Conservation (phyloP, 176 grass and related monocot species). For the Dendrocalamus sinicus region DNA sequence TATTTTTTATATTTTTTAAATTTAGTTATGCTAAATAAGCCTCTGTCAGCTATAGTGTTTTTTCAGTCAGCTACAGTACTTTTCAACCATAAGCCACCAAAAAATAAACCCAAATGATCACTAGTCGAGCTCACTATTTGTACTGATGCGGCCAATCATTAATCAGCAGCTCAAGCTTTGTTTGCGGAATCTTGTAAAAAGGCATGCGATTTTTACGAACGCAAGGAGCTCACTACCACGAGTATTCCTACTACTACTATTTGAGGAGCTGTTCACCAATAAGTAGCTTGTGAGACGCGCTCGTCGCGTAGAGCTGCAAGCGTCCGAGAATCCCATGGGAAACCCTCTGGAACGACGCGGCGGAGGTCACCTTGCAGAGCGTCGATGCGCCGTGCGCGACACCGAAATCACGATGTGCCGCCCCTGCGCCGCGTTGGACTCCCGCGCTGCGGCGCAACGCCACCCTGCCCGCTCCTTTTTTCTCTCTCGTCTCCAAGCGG, state of each 20-base stretch:
- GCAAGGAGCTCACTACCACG: neutral
- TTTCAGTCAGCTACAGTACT: too few relatives aligned
- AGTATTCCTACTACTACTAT: neutral
- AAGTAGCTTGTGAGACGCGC: neutral
- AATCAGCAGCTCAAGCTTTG: neutral
- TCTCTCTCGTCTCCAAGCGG: neutral
- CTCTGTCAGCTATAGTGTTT: too few relatives aligned
- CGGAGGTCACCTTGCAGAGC: neutral
- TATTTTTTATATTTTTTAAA: too few relatives aligned
- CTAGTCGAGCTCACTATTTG: neutral
- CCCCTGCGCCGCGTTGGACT: neutral
- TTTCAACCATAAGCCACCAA: too few relatives aligned
- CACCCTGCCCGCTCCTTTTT: neutral
- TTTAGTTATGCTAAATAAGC: too few relatives aligned
- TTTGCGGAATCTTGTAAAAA: neutral
- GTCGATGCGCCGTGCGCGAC: neutral
- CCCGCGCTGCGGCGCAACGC: neutral
- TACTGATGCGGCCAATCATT: neutral
- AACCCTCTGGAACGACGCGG: neutral
- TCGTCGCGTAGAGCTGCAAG: neutral
- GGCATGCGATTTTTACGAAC: neutral
- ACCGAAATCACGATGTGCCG: constrained; percentile 14
- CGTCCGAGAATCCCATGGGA: neutral
- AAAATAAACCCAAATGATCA: too few relatives aligned
- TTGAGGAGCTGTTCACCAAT: neutral